Conservation (phyloP, 495 filamentous ascomycete species). For the Neurospora discreta region DNA sequence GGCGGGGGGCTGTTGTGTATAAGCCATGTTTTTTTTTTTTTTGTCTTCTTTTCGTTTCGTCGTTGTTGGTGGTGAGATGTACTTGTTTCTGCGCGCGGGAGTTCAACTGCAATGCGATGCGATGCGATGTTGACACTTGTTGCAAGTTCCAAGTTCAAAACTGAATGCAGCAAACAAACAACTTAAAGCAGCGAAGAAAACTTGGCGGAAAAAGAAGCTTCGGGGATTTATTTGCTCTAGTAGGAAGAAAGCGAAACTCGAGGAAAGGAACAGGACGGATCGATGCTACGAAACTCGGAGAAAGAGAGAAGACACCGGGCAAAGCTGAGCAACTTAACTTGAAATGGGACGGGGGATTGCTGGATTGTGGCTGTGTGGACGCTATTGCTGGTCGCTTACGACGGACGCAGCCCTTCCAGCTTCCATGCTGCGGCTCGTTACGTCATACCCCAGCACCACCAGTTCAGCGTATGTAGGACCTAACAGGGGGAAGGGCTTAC, state of each 20-base stretch:
- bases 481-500: not conserved
- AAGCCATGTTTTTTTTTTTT: not conserved
- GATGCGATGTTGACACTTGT: not conserved
- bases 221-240: not conserved
- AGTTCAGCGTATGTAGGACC: not conserved
- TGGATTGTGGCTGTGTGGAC: not conserved
- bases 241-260: not conserved
- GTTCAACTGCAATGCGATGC: not conserved
- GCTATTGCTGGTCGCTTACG: not conserved
- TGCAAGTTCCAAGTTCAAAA: not conserved
- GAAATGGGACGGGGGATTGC: not conserved
- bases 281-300: not conserved
- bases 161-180: not conserved
- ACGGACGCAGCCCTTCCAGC: not conserved
- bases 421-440: not conserved
- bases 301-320: no score
- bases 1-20: not conserved
- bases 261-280: not conserved
- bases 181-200: not conserved
- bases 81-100: no score
- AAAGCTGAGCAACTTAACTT: not conserved
- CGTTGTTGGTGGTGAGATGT: no score
- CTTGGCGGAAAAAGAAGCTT: not conserved
- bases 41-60: not conserved
- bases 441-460: not conserved